Evolutionary conservation across 495 filamentous ascomycete species (phyloP).

Genomic region (Neurospora terricola): DNA sequence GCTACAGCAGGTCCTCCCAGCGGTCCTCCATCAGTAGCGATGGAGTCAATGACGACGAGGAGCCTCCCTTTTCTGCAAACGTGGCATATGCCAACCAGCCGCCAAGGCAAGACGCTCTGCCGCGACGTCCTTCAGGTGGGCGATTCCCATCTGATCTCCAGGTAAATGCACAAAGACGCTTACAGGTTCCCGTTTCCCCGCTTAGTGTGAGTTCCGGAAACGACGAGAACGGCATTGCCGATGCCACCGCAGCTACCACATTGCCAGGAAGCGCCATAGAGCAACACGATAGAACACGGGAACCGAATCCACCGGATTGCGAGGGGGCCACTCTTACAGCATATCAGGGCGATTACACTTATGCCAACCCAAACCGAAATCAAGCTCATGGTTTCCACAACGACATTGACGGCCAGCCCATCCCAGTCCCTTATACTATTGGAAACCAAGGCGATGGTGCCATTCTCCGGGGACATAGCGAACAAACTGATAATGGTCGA

Average conservation of each 20-base stretch:
- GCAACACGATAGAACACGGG: slow-evolving; percentile 7
- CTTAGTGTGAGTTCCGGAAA: slow-evolving; percentile 67
- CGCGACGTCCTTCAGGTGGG: slow-evolving; percentile 69
- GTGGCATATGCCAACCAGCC: slow-evolving; percentile 37
- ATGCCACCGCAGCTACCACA: slow-evolving; percentile 41
- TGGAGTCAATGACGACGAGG: slow-evolving; percentile 77
- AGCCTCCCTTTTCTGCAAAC: slow-evolving; percentile 56
- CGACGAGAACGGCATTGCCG: slow-evolving; percentile 37
- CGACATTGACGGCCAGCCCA: not conserved
- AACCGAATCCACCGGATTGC: not conserved
- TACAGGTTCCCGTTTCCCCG: slow-evolving; percentile 64
- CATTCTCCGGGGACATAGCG: not conserved
- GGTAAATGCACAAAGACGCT: slow-evolving; percentile 58
- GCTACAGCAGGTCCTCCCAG: slow-evolving; percentile 57
- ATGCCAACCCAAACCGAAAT: not conserved
- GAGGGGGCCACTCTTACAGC: not conserved
- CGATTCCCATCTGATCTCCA: slow-evolving; percentile 82
- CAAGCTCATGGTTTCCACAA: not conserved
- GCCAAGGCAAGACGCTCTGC: slow-evolving; percentile 35
- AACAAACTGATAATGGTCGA: not conserved
- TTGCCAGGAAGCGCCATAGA: slow-evolving; percentile 39
- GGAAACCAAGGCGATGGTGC: not conserved
- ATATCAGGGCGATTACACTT: not conserved
- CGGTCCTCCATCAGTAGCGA: slow-evolving; percentile 61
- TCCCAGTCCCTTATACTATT: not conserved